phyloP scores from a whole-genome alignment of 495 filamentous ascomycete species.

The Aspergillus campestris region DNA sequence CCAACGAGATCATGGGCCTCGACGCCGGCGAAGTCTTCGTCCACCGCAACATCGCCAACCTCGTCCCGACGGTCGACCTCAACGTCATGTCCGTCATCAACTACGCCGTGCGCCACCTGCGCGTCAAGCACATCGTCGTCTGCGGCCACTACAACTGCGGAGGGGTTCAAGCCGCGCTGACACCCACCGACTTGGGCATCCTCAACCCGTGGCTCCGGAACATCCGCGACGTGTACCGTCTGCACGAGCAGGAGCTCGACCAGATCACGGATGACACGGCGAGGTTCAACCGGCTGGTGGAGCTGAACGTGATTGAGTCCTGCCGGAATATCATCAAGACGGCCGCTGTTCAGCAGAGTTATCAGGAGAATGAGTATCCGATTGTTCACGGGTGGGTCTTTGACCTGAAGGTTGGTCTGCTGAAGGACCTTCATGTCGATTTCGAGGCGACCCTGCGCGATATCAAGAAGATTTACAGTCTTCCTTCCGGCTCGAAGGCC shows the following conservation, averaged over 20 bases:
- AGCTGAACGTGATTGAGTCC: slow-evolving; percentile 58
- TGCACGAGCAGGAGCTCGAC: slow-evolving; percentile 32
- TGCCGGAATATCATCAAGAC: slow-evolving; percentile 53
- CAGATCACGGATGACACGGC: slow-evolving; percentile 40
- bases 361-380: slow-evolving; percentile 51
- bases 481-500: background rate
- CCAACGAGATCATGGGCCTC: slow-evolving; percentile 71
- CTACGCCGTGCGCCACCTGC: slow-evolving; percentile 63
- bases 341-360: slow-evolving; percentile 51
- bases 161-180: slow-evolving; percentile 59
- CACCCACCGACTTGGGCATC: slow-evolving; percentile 54
- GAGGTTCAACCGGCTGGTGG: slow-evolving; percentile 47
- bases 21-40: slow-evolving; percentile 83
- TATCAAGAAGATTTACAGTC: slow-evolving; percentile 28
- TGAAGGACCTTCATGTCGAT: slow-evolving; percentile 45
- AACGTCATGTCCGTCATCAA: slow-evolving; percentile 66
- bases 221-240: slow-evolving; percentile 51
- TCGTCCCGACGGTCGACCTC: slow-evolving; percentile 66
- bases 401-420: slow-evolving; percentile 49
- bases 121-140: slow-evolving; percentile 73
- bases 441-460: slow-evolving; percentile 20
- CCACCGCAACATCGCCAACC: slow-evolving; percentile 89
- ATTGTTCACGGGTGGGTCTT: slow-evolving; percentile 63
- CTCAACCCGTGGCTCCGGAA: slow-evolving; percentile 75
- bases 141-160: slow-evolving; percentile 79